Evolutionary conservation across 78 protist species (phyloP), one percentile per base, ranked within the genome.

Genomic region (Creolimax fragrantissima): DNA sequence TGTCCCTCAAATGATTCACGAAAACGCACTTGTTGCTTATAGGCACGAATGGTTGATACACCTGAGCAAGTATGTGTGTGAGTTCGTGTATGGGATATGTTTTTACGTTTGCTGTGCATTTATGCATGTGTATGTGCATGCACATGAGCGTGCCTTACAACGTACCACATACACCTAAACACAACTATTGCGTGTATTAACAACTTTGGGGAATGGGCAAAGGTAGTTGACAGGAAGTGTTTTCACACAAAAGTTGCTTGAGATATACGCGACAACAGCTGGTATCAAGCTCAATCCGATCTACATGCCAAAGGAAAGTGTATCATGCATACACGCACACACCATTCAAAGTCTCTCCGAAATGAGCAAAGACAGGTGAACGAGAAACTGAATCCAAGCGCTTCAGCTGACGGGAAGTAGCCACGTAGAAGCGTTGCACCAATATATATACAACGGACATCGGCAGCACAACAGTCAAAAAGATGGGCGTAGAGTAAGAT

Each of bases 61-160:
- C 93, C 94, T 92, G 5, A 97, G 36, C 93, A 97, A n/a, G 97
- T 58, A 17, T 58, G 74, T 58, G 74, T 58, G 74, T 58, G 74
- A 32, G 74, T 58, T 11, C 17, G 74, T 58, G 74, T 58, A 3
- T 74, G 44, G 32, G 94, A n/a, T 58, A 17, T 58, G 74, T 58
- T 11, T 58, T 11, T 58, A 17, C 17, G 74, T 58, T 11, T 58
- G 74, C n/a, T 58, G 74, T 58, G 74, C 17, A 17, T 58, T 11
- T 58, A 17, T 58, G 74, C 17, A 17, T 58, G 74, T 58, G 74
- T 58, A 17, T 58, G 74, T 58, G 74, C 74, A 17, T 17, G 74
- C 74, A 17, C 74, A 17, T 58, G 74, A 17, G n/a, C n/a, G n/a
- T n/a, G n/a, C n/a, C n/a, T n/a, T n/a, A n/a, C n/a, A n/a, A n/a